These are phyloP conservation scores for Auricularia cornea DNA, from an alignment of 768 basidiomycete species.

Conservation along the genomic window DNA sequence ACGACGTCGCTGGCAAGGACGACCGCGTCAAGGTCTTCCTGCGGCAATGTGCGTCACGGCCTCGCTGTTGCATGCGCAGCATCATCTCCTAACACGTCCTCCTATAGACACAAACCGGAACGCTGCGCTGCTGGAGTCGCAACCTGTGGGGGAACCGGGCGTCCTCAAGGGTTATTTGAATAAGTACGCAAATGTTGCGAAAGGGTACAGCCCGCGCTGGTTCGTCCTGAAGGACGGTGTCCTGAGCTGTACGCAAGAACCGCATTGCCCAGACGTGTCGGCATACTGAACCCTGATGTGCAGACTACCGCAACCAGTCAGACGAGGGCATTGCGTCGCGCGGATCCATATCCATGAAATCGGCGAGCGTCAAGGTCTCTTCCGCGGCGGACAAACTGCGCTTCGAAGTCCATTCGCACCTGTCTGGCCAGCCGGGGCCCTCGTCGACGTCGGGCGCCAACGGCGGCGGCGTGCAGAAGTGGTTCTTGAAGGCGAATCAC, in stretches of 20 bases:
- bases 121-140: slow-evolving; percentile 51
- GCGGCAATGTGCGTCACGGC: slow-evolving; percentile 57
- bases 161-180: slow-evolving; percentile 70
- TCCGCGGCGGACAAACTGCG: slow-evolving; percentile 49
- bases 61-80: background rate
- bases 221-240: slow-evolving; percentile 83
- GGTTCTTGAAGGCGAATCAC: slow-evolving; percentile 80
- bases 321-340: slow-evolving; percentile 81
- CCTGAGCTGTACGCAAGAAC: slow-evolving; percentile 56
- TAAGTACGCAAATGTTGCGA: slow-evolving; percentile 90
- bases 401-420: slow-evolving; percentile 63
- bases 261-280: background rate
- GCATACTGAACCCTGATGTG: slow-evolving; percentile 6
- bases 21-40: slow-evolving; percentile 77
- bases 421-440: slow-evolving; percentile 33
- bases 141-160: slow-evolving; percentile 43
- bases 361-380: slow-evolving; percentile 53
- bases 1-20: slow-evolving; percentile 64
- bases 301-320: slow-evolving; percentile 80
- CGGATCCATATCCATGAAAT: slow-evolving; percentile 83
- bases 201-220: slow-evolving; percentile 85
- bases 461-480: slow-evolving; percentile 44
- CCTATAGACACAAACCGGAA: slow-evolving; percentile 70
- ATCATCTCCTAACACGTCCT: background rate
- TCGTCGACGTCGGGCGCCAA: slow-evolving; percentile 14